phyloP scores from a whole-genome alignment of 257 asterid genomes.

The Solanum chiquidenum region DNA sequence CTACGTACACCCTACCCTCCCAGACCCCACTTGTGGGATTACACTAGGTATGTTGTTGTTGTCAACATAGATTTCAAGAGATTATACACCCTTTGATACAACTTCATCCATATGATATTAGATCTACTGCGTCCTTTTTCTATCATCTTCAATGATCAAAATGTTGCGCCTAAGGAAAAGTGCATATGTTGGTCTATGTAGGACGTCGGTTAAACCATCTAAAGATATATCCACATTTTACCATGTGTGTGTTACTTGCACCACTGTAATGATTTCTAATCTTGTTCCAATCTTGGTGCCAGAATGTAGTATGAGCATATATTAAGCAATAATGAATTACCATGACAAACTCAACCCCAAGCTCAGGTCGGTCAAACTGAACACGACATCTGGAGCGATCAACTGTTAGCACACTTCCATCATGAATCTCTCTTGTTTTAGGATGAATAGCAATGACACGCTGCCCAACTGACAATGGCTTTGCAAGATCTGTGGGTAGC shows the following conservation, averaged over 20 bases:
- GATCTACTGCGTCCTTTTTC: not conserved
- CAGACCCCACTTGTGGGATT: not conserved
- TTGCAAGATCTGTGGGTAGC: slow-evolving; percentile 83
- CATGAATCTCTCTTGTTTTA: slow-evolving; percentile 81
- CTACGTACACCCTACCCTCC: not conserved
- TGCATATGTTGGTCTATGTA: not conserved
- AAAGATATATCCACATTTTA: not conserved
- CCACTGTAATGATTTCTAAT: not conserved
- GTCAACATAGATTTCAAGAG: not conserved
- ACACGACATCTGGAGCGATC: slow-evolving; percentile 76
- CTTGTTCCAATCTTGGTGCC: not conserved
- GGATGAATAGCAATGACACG: slow-evolving; percentile 96
- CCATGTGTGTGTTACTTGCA: not conserved
- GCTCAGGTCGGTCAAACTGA: slow-evolving; percentile 83
- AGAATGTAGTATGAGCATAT: not conserved
- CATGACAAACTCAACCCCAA: slow-evolving; percentile 92
- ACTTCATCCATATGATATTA: not conserved
- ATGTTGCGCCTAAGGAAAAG: not conserved
- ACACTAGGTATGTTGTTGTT: not conserved
- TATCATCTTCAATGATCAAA: not conserved
- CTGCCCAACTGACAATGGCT: slow-evolving; percentile 90
- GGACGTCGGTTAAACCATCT: not conserved
- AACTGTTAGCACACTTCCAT: slow-evolving; percentile 85
- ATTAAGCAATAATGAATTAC: slow-evolving; percentile 23
- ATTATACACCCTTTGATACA: not conserved